These are phyloP conservation scores for Backusella mclennaniae DNA, from an alignment of 192 early-diverging fungal genomes.

Conservation along the genomic window DNA sequence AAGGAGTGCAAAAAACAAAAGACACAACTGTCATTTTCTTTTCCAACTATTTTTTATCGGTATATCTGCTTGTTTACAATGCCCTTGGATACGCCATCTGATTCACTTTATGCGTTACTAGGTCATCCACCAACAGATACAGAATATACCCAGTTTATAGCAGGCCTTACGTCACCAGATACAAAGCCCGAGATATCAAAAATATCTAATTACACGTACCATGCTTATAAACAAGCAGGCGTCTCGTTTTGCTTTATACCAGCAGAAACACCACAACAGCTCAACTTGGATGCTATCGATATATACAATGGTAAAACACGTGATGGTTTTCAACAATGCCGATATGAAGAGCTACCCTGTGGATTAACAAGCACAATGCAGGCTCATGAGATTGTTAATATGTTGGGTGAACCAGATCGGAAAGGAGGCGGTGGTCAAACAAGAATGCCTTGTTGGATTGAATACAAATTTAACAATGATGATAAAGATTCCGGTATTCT, in stretches of 20 bases:
- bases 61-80: neutral
- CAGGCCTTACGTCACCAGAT: neutral
- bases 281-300: conserved; percentile 42
- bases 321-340: conserved; percentile 38
- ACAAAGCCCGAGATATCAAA: conserved; percentile 29
- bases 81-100: neutral
- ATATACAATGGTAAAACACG: conserved; percentile 36
- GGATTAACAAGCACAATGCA: conserved; percentile 17
- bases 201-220: conserved; percentile 41
- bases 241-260: conserved; percentile 45
- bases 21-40: neutral
- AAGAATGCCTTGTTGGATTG: conserved; percentile 48
- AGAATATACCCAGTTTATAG: neutral
- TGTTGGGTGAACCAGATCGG: conserved; percentile 45
- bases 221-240: conserved; percentile 38
- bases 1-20: neutral
- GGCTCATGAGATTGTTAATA: conserved; percentile 41
- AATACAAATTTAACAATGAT: conserved; percentile 31
- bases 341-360: conserved; percentile 18
- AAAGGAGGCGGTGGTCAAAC: conserved; percentile 43
- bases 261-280: neutral
- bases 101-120: neutral
- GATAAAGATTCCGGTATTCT: conserved; percentile 28
- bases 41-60: neutral
- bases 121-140: neutral